Percentiles rank a stretch among this genome's conserved stretches.
phyloP scores from a whole-genome alignment of 2,329 filamentous ascomycete species.

The Calonectria pseudoturangicola region DNA sequence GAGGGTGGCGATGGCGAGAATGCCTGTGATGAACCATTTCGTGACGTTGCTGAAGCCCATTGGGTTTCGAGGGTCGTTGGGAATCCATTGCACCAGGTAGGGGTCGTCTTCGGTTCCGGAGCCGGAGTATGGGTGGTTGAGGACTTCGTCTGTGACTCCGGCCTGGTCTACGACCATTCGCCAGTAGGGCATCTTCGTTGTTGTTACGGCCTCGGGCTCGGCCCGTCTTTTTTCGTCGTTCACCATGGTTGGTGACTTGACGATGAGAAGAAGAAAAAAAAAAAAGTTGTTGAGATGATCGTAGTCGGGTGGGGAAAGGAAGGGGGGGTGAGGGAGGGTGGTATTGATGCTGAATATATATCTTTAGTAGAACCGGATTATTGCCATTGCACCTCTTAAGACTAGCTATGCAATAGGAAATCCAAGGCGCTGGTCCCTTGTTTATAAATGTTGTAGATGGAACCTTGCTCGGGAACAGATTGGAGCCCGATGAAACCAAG shows the following conservation, averaged over 20 bases:
- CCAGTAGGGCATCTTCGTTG: slow-evolving; percentile 32
- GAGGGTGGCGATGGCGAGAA: slow-evolving; percentile 32
- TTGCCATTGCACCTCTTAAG: background rate
- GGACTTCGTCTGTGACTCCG: slow-evolving; percentile 28
- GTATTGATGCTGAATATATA: background rate
- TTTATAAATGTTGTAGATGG: slow-evolving; percentile 1
- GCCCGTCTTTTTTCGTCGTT: slow-evolving; percentile 14
- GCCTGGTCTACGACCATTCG: slow-evolving; percentile 28
- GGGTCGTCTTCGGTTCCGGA: slow-evolving; percentile 28
- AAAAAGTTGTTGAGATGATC: background rate
- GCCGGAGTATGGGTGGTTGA: slow-evolving; percentile 30
- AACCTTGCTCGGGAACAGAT: background rate
- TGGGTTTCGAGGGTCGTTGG: slow-evolving; percentile 36
- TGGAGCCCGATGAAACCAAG: background rate
- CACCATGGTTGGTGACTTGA: slow-evolving; percentile 1
- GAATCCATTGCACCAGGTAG: slow-evolving; percentile 32
- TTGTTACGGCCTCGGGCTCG: background rate
- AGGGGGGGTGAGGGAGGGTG: too few relatives aligned
- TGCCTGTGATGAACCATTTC: slow-evolving; percentile 31
- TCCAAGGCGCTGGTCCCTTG: background rate
- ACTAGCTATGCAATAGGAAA: slow-evolving; percentile 11
- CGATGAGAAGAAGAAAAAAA: too few relatives aligned
- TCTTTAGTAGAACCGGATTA: background rate
- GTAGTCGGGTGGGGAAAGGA: background rate
- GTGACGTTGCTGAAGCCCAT: slow-evolving; percentile 23